phyloP scores from a whole-genome alignment of 1,284 basidiomycete genomes.

The Leccinum pachyderme region DNA sequence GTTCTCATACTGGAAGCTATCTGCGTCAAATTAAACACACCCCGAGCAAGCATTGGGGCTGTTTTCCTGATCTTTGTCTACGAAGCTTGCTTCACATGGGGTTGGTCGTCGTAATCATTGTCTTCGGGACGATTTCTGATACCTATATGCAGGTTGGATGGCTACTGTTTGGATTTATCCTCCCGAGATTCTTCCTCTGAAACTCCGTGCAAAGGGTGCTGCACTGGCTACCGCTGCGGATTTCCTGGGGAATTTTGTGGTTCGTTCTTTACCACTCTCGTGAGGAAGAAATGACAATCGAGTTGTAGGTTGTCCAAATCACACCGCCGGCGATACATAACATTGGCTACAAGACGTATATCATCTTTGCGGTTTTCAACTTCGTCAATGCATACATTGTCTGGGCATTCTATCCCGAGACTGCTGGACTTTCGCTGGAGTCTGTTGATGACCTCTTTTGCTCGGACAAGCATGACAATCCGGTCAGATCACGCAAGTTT shows the following conservation, averaged over 20 bases:
- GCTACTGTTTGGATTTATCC: conserved; percentile 17
- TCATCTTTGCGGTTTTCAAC: conserved; percentile 15
- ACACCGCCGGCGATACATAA: conserved; percentile 14
- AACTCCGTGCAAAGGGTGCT: conserved; percentile 13
- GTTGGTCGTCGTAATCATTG: background rate
- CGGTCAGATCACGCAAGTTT: background rate
- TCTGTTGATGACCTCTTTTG: conserved; percentile 9
- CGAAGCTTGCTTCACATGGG: conserved; percentile 15
- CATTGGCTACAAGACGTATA: conserved; percentile 18
- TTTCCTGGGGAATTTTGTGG: conserved; percentile 16
- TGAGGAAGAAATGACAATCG: background rate
- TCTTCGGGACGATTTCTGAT: background rate
- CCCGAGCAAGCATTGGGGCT: conserved; percentile 9
- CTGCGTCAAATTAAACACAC: conserved; percentile 12
- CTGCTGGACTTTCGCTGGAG: conserved; percentile 12
- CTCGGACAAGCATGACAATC: background rate
- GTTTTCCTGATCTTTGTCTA: conserved; percentile 18
- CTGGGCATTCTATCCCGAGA: conserved; percentile 17
- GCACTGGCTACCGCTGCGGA: conserved; percentile 11
- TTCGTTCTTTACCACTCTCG: background rate
- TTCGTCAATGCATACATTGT: conserved; percentile 15
- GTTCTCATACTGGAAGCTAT: conserved; percentile 14
- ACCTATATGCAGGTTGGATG: conserved; percentile 12
- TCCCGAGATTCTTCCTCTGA: conserved; percentile 14
- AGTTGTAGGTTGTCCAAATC: conserved; percentile 14